Base-by-base conservation (phyloP, 495 filamentous ascomycete genomes). In the Daldinia vernicosa region DNA sequence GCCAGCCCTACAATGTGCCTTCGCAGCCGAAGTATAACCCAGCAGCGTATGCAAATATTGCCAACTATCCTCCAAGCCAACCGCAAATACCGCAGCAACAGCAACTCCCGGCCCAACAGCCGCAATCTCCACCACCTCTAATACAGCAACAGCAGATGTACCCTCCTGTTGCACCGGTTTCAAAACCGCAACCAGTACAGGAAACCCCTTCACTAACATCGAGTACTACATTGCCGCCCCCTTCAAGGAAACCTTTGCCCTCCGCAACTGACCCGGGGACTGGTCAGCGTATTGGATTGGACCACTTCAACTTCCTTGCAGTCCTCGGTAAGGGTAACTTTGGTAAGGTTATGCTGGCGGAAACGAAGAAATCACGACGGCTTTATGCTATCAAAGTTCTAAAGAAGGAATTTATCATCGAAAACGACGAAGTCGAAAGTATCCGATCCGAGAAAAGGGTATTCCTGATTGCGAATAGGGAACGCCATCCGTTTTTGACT, bases 321-420 rank as follows among this genome's bases (percentile, higher is more conserved):
- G 95, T 99, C 70, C 90, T 99, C 70, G 95, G 95, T 70, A 99
- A 99, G 79, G 95, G 95, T 82, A 99, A 99, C 79, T 99, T 99
- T 76, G 95, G 95, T 79, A 99, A 99, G 84, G 95, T 99, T 82
- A 99, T 99, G 95, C 82, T 99, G 73, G 95, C 95, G 7, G 95
- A 99, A 81, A 97, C 95, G 4, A 99, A 99, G 84, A 87, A 89
- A 47, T 86, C 90, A 24, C 93, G 94, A 77, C 91, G 95, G 77
- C 84, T 99, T 32, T 99, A 98, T 78, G 95, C 95, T 60, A 99
- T 99, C 80, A 99, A 99, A 80, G 95, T 99, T 32, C 84, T 99
- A 74, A 99, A 99, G 87, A 99, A 99, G 84, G 95, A 99, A 73
- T 99, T 99, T 79, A 99, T 99, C 77, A 99, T 99, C 65, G 95